These are phyloP conservation scores for Pyrenochaeta sp. DNA, from an alignment of 2,329 filamentous ascomycete genomes.

Conservation along the genomic window DNA sequence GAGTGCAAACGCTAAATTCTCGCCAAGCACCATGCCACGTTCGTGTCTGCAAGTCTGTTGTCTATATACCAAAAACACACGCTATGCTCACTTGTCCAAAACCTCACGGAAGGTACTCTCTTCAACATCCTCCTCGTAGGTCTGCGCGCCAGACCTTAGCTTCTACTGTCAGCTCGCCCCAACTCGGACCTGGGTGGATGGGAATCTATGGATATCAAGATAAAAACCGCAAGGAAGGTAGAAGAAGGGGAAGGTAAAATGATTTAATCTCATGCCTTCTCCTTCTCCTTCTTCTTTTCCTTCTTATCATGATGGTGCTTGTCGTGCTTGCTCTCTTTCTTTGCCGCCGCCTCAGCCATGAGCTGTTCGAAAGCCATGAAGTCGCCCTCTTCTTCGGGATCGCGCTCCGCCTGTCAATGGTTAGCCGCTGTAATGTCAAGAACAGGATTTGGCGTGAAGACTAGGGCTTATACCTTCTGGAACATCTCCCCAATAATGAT, in stretches of 20 bases:
- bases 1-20: background rate
- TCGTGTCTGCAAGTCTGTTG: background rate
- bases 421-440: background rate
- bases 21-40: background rate
- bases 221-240: slow-evolving; percentile 17
- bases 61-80: background rate
- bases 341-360: slow-evolving; percentile 93
- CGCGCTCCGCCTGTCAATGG: slow-evolving; percentile 74
- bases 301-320: slow-evolving; percentile 65
- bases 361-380: slow-evolving; percentile 99
- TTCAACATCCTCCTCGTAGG: background rate
- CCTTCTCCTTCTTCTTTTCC: slow-evolving; percentile 40
- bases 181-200: slow-evolving; percentile 8
- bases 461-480: slow-evolving; percentile 71
- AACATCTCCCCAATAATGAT: slow-evolving; percentile 90
- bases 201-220: slow-evolving; percentile 43
- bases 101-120: background rate
- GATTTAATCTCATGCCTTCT: slow-evolving; percentile 26
- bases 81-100: background rate
- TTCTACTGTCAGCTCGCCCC: background rate
- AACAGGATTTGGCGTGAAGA: background rate
- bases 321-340: slow-evolving; percentile 86
- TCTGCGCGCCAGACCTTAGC: background rate
- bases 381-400: slow-evolving; percentile 95
- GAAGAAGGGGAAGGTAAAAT: background rate